Conservation (phyloP, 495 filamentous ascomycete genomes). For the Entonaema liquescens region DNA sequence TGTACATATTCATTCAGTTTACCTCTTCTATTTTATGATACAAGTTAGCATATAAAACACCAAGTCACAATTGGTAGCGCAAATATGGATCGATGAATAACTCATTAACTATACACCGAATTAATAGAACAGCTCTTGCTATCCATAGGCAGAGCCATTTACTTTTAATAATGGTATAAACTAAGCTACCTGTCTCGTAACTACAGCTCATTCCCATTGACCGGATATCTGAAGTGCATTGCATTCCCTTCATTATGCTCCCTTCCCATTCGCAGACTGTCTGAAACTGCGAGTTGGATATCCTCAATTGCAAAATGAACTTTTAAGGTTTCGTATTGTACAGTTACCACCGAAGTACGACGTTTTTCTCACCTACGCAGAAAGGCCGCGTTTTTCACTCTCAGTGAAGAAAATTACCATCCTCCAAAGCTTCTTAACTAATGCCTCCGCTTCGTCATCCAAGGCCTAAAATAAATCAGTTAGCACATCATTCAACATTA, state of each 20-base stretch:
- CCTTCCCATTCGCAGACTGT: background rate
- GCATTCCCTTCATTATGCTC: background rate
- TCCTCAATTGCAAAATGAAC: background rate
- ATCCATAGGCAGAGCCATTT: conserved; percentile 1
- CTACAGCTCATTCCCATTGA: background rate
- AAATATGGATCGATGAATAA: background rate
- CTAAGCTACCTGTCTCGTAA: background rate
- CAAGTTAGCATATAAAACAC: background rate
- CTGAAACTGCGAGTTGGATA: background rate
- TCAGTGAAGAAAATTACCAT: conserved; percentile 99
- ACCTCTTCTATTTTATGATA: background rate
- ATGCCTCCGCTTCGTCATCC: conserved; percentile 91
- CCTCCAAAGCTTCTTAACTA: conserved; percentile 97
- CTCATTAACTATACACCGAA: background rate
- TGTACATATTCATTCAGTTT: background rate
- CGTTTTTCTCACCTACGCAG: conserved; percentile 56
- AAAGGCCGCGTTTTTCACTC: conserved; percentile 88
- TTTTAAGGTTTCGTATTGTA: background rate
- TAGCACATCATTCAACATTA: conserved; percentile 20
- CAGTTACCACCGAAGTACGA: background rate
- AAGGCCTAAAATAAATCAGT: conserved; percentile 66
- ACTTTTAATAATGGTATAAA: background rate
- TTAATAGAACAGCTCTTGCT: conserved; percentile 1
- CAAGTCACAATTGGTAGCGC: background rate
- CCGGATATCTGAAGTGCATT: background rate